Evolutionary conservation across 73 alveolate species (phyloP).

Genomic region (Paramecium sonneborni): DNA sequence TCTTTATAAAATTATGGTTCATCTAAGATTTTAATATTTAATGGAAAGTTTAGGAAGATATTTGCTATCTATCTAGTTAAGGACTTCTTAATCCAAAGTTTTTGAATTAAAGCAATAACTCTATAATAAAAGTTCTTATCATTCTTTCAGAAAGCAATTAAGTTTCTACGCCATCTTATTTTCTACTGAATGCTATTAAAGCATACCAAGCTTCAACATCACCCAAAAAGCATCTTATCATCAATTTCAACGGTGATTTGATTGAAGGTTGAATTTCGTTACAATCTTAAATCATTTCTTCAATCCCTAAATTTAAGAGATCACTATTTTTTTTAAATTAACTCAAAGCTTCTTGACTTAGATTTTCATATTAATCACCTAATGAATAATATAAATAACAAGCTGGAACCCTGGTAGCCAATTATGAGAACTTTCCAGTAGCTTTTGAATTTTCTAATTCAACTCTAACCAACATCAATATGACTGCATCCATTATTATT

Average conservation of each 20-base stretch:
- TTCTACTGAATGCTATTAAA: not conserved
- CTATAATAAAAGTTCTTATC: not conserved
- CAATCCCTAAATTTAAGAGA: not conserved
- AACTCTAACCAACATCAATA: constrained; percentile 24
- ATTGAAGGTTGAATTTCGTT: not conserved
- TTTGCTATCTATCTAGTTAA: not conserved
- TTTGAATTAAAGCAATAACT: not conserved
- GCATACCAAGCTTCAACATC: constrained; percentile 55
- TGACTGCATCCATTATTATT: not conserved
- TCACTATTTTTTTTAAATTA: not conserved
- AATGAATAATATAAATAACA: constrained; percentile 2
- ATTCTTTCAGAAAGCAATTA: not conserved
- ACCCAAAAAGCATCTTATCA: constrained; percentile 44
- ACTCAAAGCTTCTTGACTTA: not conserved
- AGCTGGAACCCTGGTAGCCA: not conserved
- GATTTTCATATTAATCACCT: constrained; percentile 28
- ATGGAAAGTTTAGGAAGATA: not conserved
- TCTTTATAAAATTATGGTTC: not conserved
- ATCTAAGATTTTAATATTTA: not conserved
- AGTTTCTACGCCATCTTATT: not conserved
- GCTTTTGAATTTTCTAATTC: not conserved
- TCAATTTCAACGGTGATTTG: not conserved
- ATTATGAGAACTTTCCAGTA: constrained; percentile 2
- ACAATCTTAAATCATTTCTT: not conserved
- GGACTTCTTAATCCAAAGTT: constrained; percentile 35